These are phyloP conservation scores for Pinus tabuliformis DNA, from an alignment of 75 land plant genomes.

Conservation along the genomic window DNA sequence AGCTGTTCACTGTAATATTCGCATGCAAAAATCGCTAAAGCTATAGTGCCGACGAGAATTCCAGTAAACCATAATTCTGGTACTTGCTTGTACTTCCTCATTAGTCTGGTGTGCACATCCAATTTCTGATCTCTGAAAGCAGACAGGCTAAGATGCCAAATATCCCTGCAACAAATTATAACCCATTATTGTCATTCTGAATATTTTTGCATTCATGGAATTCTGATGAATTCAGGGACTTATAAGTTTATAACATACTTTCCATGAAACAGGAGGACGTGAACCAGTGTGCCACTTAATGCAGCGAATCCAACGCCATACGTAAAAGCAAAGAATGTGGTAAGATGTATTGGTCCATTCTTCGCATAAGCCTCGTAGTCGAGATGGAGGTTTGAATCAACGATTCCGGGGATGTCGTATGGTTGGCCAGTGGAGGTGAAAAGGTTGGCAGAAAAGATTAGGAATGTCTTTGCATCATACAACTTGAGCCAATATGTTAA, in stretches of 20 bases:
- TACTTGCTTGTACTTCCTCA: conserved; percentile 63
- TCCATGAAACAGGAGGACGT: conserved; percentile 77
- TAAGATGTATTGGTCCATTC: conserved; percentile 29
- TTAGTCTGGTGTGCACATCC: conserved; percentile 77
- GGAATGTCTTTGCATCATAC: conserved; percentile 65
- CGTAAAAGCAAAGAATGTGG: conserved; percentile 63
- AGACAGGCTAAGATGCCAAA: conserved; percentile 57
- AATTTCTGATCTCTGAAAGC: conserved; percentile 41
- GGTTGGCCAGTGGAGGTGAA: conserved; percentile 33
- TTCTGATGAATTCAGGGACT: neutral
- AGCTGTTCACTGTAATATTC: conserved; percentile 42
- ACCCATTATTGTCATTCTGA: neutral
- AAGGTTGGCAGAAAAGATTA: conserved; percentile 47
- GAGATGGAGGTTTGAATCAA: conserved; percentile 40
- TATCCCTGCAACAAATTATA: conserved; percentile 34
- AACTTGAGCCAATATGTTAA: conserved; percentile 46
- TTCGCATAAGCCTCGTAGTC: conserved; percentile 41
- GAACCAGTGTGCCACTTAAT: conserved; percentile 50
- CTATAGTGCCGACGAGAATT: conserved; percentile 45
- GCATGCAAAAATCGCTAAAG: conserved; percentile 31
- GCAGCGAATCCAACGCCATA: conserved; percentile 82
- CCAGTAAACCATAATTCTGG: conserved; percentile 66
- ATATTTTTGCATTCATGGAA: neutral
- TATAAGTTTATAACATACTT: conserved; percentile 38
- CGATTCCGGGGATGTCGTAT: conserved; percentile 47